Evolutionary conservation across 2,329 filamentous ascomycete genomes (phyloP), one percentile per base, ranked within the genome.

Genomic region (Passalora sequoiae): DNA sequence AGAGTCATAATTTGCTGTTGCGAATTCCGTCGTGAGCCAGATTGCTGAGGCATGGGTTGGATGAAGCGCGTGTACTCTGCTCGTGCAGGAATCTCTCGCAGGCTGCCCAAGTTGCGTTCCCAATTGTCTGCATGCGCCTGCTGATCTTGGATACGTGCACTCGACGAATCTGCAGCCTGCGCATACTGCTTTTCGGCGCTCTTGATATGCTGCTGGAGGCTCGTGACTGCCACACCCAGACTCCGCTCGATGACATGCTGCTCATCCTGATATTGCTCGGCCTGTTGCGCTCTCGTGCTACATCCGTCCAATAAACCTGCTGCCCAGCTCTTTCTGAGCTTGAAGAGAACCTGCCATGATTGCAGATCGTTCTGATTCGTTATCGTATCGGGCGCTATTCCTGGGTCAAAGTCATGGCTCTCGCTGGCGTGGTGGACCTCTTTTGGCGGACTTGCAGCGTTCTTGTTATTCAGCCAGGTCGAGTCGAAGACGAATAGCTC

Each of bases 401-500:
- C 67, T 21, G 87, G 81, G 44, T 73, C 72, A 50, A 83, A 78
- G 67, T 84, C 78, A 24, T 71, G 59, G 15, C 46, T 40, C 20
- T 47, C 50, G 12, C 40, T 38, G 28, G 53, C 45, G 27, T 47
- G 50, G 17, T 37, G 74, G 68, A 38, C 63, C 58, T 59, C 70
- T 60, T 50, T 78, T 66, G 48, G 57, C 49, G 55, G 60, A 60
- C 51, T 66, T 31, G 51, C 33, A 22, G 49, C 45, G 30, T 52
- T 50, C 46, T 54, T 51, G 10, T 45, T 47, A 31, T 49, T 57
- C 61, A 65, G 47, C 58, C 70, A 61, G 62, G 69, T 81, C 50
- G 89, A 84, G 66, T 96, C 89, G 67, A 94, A 98, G 40, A 97
- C 80, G 63, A 86, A 97, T 44, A 98, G 81, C 64, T 97, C 89